phyloP scores from a whole-genome alignment of 2,329 filamentous ascomycete species.

The Didymella segeticola region DNA sequence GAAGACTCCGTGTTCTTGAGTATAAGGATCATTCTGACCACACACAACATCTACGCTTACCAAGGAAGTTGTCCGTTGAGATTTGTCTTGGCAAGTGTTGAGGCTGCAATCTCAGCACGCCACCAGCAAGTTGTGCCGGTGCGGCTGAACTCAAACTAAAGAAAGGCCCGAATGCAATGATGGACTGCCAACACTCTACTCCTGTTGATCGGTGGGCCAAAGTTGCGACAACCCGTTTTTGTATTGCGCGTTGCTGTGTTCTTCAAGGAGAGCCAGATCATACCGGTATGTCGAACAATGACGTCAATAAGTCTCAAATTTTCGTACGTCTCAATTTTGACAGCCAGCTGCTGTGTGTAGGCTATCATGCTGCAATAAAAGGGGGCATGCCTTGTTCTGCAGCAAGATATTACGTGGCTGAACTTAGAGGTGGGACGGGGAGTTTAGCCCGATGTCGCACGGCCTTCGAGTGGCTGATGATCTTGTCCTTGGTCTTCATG shows the following conservation, averaged over 20 bases:
- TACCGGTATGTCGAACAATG: constrained; percentile 2
- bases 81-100: neutral
- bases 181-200: neutral
- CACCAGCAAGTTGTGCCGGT: neutral
- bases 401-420: constrained; percentile 4
- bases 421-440: neutral
- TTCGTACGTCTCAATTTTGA: constrained; percentile 1
- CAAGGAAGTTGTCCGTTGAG: too few relatives aligned
- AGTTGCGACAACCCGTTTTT: constrained; percentile 2
- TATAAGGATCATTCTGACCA: too few relatives aligned
- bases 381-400: constrained; percentile 1
- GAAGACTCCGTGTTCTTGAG: too few relatives aligned
- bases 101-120: constrained; percentile 8
- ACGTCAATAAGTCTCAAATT: neutral
- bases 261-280: neutral
- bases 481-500: neutral
- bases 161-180: constrained; percentile 6
- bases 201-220: constrained; percentile 6
- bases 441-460: constrained; percentile 11
- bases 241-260: constrained; percentile 3
- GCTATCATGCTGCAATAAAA: neutral
- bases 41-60: too few relatives aligned
- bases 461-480: constrained; percentile 7
- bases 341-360: neutral
- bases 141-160: constrained; percentile 14